A percentile compares a stretch with the other conserved stretches of the same genome.
phyloP scores from a whole-genome alignment of 306 rosid genomes.

The Quercus alba region DNA sequence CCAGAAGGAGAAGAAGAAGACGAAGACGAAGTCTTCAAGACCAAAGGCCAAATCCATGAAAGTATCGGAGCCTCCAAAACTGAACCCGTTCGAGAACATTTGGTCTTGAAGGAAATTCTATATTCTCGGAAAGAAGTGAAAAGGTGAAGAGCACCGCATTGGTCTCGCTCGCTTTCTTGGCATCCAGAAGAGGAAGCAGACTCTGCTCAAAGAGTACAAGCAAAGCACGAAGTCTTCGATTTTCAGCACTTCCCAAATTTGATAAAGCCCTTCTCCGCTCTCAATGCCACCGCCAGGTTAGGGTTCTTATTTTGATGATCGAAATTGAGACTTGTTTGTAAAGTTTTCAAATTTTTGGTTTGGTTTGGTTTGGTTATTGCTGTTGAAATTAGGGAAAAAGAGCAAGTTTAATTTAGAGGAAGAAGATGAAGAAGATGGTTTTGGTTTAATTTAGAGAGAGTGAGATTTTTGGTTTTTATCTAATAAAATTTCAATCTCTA shows the following conservation, averaged over 20 bases:
- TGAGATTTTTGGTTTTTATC: too few relatives aligned
- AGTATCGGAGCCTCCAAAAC: constrained; percentile 36
- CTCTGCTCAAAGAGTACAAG: constrained; percentile 74
- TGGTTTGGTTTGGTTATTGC: not conserved
- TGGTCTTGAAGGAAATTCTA: constrained; percentile 81
- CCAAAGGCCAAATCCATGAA: constrained; percentile 70
- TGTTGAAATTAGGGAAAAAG: constrained; percentile 68
- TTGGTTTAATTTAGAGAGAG: not conserved
- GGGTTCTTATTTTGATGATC: not conserved
- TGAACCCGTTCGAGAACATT: constrained; percentile 69
- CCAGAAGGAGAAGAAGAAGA: constrained; percentile 49
- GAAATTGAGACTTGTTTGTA: not conserved
- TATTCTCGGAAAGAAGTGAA: constrained; percentile 72
- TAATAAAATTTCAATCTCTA: too few relatives aligned
- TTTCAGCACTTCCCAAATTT: constrained; percentile 66
- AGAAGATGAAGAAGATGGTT: constrained; percentile 63
- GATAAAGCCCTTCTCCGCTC: constrained; percentile 81
- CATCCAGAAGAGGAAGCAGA: constrained; percentile 78
- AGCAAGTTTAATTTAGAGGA: constrained; percentile 80
- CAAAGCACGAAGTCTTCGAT: constrained; percentile 57
- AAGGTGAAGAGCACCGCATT: constrained; percentile 69
- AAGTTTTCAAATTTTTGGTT: not conserved
- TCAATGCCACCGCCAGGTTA: constrained; percentile 74
- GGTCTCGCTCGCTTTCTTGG: constrained; percentile 76
- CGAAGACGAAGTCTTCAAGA: constrained; percentile 20